Percentiles rank a stretch among this genome's conserved stretches.
Conservation (phyloP, 805 yeast genomes). For the Cyberlindnera sargentensis region DNA sequence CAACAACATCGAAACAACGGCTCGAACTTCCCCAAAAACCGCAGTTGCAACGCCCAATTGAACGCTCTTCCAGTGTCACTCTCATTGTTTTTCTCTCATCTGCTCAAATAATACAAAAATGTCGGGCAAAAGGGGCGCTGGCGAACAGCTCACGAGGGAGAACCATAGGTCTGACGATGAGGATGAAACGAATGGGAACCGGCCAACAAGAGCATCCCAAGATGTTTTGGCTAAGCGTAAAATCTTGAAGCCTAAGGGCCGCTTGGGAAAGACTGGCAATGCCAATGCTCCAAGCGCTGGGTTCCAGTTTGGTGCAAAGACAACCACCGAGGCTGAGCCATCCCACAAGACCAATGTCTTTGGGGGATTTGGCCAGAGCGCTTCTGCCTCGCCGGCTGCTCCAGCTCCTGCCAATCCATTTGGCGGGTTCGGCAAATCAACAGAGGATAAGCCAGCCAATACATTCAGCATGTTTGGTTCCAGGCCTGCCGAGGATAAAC, state of each 20-base stretch:
- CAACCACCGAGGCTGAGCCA: neutral
- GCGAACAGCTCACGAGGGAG: conserved; percentile 56
- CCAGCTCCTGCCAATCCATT: conserved; percentile 7
- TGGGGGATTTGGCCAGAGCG: neutral
- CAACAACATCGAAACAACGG: no score
- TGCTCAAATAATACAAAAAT: conserved; percentile 21
- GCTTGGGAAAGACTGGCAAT: conserved; percentile 22
- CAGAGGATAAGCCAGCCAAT: conserved; percentile 7
- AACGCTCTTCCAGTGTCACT: no score
- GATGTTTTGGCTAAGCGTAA: conserved; percentile 61
- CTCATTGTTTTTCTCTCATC: no score
- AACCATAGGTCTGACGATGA: conserved; percentile 27
- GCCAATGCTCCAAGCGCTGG: conserved; percentile 5
- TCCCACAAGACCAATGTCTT: neutral
- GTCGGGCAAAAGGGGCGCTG: conserved; percentile 64
- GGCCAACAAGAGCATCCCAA: conserved; percentile 44
- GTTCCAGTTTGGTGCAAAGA: conserved; percentile 4
- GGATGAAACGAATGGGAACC: conserved; percentile 31
- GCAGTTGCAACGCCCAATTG: no score
- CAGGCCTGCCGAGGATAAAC: neutral
- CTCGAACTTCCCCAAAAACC: no score
- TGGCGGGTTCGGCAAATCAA: conserved; percentile 7
- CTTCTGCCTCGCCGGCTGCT: neutral
- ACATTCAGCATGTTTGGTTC: conserved; percentile 5
- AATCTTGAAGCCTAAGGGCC: conserved; percentile 52